Evolutionary conservation across 2,329 filamentous ascomycete species (phyloP).

Genomic region (Colletotrichum sp.): DNA sequence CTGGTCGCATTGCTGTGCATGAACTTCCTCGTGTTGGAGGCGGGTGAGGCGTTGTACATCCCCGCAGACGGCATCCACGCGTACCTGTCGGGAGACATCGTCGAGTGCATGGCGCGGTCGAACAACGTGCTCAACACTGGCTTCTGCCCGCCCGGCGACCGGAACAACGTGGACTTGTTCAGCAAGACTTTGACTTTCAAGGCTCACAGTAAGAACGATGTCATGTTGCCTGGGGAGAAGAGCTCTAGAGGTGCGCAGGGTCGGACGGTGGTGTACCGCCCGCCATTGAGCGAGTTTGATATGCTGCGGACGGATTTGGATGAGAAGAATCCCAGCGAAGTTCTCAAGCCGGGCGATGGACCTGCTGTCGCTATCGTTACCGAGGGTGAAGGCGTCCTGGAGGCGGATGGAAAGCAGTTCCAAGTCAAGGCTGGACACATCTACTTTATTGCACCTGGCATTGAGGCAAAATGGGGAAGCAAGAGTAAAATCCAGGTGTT

Average conservation of each 20-base stretch:
- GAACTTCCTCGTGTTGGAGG: conserved; percentile 72
- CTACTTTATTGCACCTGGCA: conserved; percentile 68
- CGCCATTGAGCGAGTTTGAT: conserved; percentile 75
- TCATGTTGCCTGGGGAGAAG: conserved; percentile 47
- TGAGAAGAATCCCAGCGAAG: conserved; percentile 64
- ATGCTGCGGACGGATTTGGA: conserved; percentile 66
- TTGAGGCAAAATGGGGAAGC: conserved; percentile 35
- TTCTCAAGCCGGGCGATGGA: conserved; percentile 58
- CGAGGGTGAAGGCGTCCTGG: conserved; percentile 61
- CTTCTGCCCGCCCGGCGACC: conserved; percentile 72
- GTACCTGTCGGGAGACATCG: conserved; percentile 75
- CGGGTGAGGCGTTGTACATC: conserved; percentile 73
- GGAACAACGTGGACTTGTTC: conserved; percentile 70
- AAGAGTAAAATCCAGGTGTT: conserved; percentile 38
- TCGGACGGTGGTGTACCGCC: conserved; percentile 67
- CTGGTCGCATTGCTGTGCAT: conserved; percentile 75
- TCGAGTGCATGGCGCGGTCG: conserved; percentile 79
- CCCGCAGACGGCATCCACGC: conserved; percentile 78
- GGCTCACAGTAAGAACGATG: conserved; percentile 62
- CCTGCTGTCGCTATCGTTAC: conserved; percentile 70
- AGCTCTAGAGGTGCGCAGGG: conserved; percentile 55
- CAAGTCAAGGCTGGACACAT: conserved; percentile 66
- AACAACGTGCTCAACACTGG: conserved; percentile 79
- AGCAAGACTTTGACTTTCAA: conserved; percentile 66
- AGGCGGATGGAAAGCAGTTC: conserved; percentile 55